These are phyloP conservation scores for Colletotrichum spinosum DNA, from an alignment of 2,329 filamentous ascomycete species.

Conservation along the genomic window DNA sequence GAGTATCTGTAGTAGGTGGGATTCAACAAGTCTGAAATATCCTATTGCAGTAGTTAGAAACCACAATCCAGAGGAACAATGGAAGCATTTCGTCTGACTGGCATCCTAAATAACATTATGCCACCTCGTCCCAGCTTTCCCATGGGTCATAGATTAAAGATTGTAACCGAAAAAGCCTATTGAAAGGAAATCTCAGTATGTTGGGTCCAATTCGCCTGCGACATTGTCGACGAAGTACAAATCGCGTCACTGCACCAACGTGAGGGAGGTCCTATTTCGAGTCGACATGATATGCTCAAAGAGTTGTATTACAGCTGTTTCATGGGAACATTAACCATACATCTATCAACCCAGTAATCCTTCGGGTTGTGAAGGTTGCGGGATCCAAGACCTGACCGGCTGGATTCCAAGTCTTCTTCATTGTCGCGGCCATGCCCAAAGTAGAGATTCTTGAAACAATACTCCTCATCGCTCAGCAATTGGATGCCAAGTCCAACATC, in stretches of 20 bases:
- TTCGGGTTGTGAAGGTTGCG: constrained; percentile 40
- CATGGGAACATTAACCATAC: constrained; percentile 40
- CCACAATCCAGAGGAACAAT: constrained; percentile 8
- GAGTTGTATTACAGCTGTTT: constrained; percentile 41
- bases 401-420: constrained; percentile 32
- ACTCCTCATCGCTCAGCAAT: constrained; percentile 49
- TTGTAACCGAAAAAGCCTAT: constrained; percentile 43
- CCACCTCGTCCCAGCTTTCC: constrained; percentile 41
- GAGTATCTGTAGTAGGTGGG: constrained; percentile 41
- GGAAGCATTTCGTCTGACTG: constrained; percentile 37
- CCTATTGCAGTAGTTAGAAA: constrained; percentile 6
- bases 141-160: constrained; percentile 48
- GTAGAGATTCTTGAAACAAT: constrained; percentile 47
- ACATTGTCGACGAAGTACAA: constrained; percentile 49
- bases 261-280: constrained; percentile 38
- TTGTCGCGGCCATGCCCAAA: constrained; percentile 38
- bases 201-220: constrained; percentile 41
- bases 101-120: constrained; percentile 37
- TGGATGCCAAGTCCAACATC: constrained; percentile 48
- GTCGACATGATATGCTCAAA: constrained; percentile 39
- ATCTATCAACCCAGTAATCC: constrained; percentile 48
- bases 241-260: constrained; percentile 44
- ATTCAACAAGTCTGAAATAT: constrained; percentile 28
- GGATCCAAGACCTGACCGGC: neutral
- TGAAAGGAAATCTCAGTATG: constrained; percentile 39